A percentile compares a stretch with the other conserved stretches of the same genome.
Evolutionary conservation across 805 yeast genomes (phyloP).

Genomic region (Sugiyamaella americana): DNA sequence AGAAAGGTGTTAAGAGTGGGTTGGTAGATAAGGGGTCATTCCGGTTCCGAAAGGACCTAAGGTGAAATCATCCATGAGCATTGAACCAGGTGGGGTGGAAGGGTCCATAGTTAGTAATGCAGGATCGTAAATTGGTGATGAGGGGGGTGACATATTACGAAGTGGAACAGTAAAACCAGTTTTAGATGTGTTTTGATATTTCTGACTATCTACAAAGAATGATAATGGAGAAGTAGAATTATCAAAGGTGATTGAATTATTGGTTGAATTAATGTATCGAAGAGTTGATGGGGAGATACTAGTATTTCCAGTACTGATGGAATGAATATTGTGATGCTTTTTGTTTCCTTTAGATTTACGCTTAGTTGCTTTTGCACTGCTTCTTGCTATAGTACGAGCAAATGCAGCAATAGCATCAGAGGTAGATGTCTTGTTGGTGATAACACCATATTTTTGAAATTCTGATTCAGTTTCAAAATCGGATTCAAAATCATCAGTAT

Average conservation of each 20-base stretch:
- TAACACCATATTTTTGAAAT: conserved; percentile 5
- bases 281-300: conserved; percentile 6
- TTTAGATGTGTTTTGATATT: conserved; percentile 5
- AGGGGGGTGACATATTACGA: conserved; percentile 7
- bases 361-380: conserved; percentile 9
- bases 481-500: conserved; percentile 17
- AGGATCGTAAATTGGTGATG: conserved; percentile 8
- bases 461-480: conserved; percentile 19
- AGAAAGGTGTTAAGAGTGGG: conserved; percentile 1
- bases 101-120: conserved; percentile 7
- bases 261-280: conserved; percentile 2
- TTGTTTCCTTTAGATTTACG: not conserved
- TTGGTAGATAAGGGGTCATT: conserved; percentile 26
- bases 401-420: conserved; percentile 23
- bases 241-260: not conserved
- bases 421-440: conserved; percentile 5
- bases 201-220: conserved; percentile 6
- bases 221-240: not conserved
- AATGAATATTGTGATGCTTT: not conserved
- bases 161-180: conserved; percentile 4
- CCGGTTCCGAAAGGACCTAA: conserved; percentile 21
- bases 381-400: conserved; percentile 22
- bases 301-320: not conserved
- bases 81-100: conserved; percentile 24
- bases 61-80: conserved; percentile 16